A percentile compares a stretch with the other conserved stretches of the same genome.
Conservation (phyloP, 148 eudicot genomes). For the Pouteria glomerata region DNA sequence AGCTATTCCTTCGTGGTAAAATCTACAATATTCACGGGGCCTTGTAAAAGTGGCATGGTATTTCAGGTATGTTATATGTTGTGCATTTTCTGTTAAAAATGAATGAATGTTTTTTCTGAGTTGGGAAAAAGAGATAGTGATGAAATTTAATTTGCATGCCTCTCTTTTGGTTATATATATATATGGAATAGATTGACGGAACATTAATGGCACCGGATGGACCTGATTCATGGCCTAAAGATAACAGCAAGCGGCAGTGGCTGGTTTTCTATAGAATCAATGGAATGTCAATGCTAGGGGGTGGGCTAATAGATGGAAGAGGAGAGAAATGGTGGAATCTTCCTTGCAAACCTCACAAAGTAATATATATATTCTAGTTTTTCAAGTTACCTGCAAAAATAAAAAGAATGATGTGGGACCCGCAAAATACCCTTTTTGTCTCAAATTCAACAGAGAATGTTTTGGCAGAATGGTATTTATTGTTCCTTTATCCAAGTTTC, state of each 20-base stretch:
- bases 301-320: constrained; percentile 76
- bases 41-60: constrained; percentile 48
- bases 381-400: background rate
- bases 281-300: constrained; percentile 74
- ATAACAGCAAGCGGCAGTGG: constrained; percentile 70
- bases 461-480: no score
- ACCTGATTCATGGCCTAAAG: constrained; percentile 75
- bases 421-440: no score
- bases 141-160: background rate
- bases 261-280: constrained; percentile 64
- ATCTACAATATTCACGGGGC: constrained; percentile 77
- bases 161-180: background rate
- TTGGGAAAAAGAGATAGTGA: no score
- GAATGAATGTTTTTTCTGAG: no score
- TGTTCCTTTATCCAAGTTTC: background rate
- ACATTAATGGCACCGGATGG: constrained; percentile 85
- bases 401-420: no score
- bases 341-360: constrained; percentile 95
- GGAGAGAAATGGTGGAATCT: constrained; percentile 97
- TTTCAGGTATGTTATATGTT: constrained; percentile 88
- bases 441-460: no score
- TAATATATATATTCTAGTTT: constrained; percentile 5
- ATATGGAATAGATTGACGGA: constrained; percentile 60
- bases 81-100: background rate
- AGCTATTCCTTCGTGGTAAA: constrained; percentile 60